These are phyloP conservation scores for Pichia sp. DNA, from an alignment of 1,139 yeast species.

Conservation along the genomic window DNA sequence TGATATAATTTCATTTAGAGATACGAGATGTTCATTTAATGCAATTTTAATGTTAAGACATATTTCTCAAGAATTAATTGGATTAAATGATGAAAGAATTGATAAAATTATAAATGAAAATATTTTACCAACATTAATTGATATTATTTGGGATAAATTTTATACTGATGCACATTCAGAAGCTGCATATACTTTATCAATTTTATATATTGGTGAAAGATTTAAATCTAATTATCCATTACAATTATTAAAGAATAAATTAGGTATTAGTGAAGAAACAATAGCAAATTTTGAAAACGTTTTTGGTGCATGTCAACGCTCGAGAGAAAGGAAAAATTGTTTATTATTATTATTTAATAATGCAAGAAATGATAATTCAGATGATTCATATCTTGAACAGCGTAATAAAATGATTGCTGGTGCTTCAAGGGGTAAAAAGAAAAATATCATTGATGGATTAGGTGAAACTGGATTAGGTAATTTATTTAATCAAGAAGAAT, in stretches of 20 bases:
- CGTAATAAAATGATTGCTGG: constrained; percentile 15
- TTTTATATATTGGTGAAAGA: constrained; percentile 68
- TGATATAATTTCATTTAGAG: constrained; percentile 76
- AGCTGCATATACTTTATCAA: constrained; percentile 81
- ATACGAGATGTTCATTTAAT: constrained; percentile 88
- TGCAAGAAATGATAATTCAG: constrained; percentile 32
- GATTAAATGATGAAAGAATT: constrained; percentile 66
- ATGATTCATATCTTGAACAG: constrained; percentile 23
- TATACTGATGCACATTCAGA: constrained; percentile 86
- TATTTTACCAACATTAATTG: constrained; percentile 41
- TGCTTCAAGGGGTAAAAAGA: constrained; percentile 25
- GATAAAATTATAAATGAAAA: constrained; percentile 68
- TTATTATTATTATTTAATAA: constrained; percentile 42
- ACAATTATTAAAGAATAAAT: constrained; percentile 38
- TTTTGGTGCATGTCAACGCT: constrained; percentile 44
- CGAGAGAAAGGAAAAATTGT: constrained; percentile 49
- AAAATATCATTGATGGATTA: constrained; percentile 23
- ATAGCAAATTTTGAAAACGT: constrained; percentile 45
- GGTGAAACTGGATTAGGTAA: constrained; percentile 40
- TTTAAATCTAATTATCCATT: constrained; percentile 52
- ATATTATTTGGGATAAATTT: constrained; percentile 65
- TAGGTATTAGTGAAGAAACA: constrained; percentile 39
- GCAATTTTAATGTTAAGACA: constrained; percentile 76
- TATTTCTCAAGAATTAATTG: constrained; percentile 52
- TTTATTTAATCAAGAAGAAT: constrained; percentile 37